A percentile compares a stretch with the other conserved stretches of the same genome.
Evolutionary conservation across 2,329 filamentous ascomycete species (phyloP).

Genomic region (Arthrobotrys conoides): DNA sequence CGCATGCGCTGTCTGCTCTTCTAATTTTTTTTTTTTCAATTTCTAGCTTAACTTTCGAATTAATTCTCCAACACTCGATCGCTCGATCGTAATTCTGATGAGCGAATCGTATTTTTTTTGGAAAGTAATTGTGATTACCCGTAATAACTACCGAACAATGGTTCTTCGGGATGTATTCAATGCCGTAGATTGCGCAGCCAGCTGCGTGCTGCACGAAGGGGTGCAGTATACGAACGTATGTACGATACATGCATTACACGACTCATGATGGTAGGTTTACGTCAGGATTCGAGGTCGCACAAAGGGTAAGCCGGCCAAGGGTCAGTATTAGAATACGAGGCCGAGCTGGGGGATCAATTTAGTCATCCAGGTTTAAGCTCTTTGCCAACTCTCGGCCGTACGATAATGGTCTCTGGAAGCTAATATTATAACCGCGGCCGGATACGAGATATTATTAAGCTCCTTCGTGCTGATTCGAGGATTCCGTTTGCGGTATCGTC

Average conservation of each 20-base stretch:
- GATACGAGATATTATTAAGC: conserved; percentile 18
- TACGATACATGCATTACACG: not conserved
- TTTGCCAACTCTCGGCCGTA: not conserved
- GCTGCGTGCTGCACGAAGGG: not conserved
- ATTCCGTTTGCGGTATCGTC: conserved; percentile 4
- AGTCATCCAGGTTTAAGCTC: not conserved
- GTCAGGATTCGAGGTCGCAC: not conserved
- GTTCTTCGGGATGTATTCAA: not conserved
- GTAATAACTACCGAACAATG: not conserved
- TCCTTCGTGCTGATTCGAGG: conserved; percentile 1
- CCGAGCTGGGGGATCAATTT: not conserved
- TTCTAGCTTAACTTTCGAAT: too few species aligned
- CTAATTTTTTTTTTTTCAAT: too few species aligned
- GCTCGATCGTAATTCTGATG: not conserved
- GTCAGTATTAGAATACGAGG: not conserved
- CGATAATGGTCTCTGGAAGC: not conserved
- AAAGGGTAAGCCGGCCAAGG: conserved; percentile 1
- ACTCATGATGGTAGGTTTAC: not conserved
- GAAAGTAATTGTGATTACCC: not conserved
- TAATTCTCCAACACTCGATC: not conserved
- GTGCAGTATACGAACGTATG: not conserved
- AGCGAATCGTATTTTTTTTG: not conserved
- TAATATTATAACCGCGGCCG: not conserved
- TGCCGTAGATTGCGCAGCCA: not conserved
- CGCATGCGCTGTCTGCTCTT: too few species aligned